phyloP scores from a whole-genome alignment of 2,329 filamentous ascomycete genomes.

The Stachybotrys echinatus region DNA sequence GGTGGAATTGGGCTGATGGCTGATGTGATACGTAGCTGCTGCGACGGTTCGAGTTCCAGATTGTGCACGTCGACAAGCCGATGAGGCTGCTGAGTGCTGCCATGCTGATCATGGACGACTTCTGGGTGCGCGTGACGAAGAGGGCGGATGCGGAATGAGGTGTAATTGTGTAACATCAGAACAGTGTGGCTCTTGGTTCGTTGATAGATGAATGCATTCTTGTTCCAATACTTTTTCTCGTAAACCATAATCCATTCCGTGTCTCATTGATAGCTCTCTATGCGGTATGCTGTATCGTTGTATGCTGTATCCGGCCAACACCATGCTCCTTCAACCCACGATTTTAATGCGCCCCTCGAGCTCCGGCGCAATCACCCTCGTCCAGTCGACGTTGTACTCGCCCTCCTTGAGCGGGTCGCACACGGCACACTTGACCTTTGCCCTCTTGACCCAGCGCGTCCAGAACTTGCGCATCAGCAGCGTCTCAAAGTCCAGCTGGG shows the following conservation, averaged over 20 bases:
- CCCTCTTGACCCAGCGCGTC: constrained; percentile 66
- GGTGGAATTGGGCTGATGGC: not conserved
- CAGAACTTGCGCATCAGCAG: constrained; percentile 64
- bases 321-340: constrained; percentile 20
- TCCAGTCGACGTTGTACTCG: constrained; percentile 67
- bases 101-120: constrained; percentile 16
- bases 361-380: constrained; percentile 70
- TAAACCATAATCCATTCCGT: not conserved
- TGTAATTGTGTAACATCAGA: too few relatives aligned
- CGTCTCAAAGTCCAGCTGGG: constrained; percentile 48
- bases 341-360: constrained; percentile 70
- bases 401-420: constrained; percentile 53
- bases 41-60: constrained; percentile 21
- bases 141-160: not conserved
- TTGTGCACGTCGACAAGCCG: constrained; percentile 11
- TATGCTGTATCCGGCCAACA: not conserved
- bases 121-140: constrained; percentile 12
- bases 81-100: constrained; percentile 11
- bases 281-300: not conserved
- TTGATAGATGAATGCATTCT: too few relatives aligned
- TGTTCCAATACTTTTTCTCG: too few relatives aligned
- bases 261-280: too few relatives aligned
- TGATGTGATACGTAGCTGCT: too few relatives aligned
- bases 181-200: too few relatives aligned
- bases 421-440: constrained; percentile 51